Evolutionary conservation across 257 asterid genomes (phyloP).

Genomic region (Salvia miltiorrhiza): DNA sequence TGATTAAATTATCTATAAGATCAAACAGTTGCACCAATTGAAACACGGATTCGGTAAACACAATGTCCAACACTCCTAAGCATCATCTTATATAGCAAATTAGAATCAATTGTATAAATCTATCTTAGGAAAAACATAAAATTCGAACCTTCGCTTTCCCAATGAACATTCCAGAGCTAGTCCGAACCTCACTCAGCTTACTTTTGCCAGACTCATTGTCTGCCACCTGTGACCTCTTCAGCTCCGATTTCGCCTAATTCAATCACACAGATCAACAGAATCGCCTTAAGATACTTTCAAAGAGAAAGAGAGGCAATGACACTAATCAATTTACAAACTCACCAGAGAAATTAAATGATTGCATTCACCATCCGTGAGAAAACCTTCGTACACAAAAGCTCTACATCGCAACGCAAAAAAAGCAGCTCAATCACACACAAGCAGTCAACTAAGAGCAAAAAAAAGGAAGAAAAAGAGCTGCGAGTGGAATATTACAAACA

Average conservation of each 20-base stretch:
- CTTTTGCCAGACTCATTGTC: conserved; percentile 77
- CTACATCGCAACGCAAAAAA: conserved; percentile 31
- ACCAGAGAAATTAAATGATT: conserved; percentile 84
- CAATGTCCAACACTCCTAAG: background rate
- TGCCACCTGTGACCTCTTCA: conserved; percentile 91
- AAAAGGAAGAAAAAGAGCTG: background rate
- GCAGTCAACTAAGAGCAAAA: background rate
- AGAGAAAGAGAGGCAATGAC: background rate
- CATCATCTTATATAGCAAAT: conserved; percentile 3
- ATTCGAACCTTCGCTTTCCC: conserved; percentile 67
- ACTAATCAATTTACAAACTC: conserved; percentile 27
- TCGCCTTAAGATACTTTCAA: background rate
- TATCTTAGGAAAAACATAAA: background rate
- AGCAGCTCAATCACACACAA: conserved; percentile 18
- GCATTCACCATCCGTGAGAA: conserved; percentile 88
- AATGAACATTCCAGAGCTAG: conserved; percentile 97
- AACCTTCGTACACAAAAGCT: conserved; percentile 90
- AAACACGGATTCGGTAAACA: background rate
- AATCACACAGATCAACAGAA: conserved; percentile 15
- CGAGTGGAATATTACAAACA: background rate
- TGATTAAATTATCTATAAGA: background rate
- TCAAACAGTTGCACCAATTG: background rate
- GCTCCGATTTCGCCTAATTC: conserved; percentile 76
- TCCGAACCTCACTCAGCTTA: conserved; percentile 78
- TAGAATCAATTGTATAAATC: background rate